phyloP scores from a whole-genome alignment of 352 stramenopile species.

The Globisporangium paroecandrum region DNA sequence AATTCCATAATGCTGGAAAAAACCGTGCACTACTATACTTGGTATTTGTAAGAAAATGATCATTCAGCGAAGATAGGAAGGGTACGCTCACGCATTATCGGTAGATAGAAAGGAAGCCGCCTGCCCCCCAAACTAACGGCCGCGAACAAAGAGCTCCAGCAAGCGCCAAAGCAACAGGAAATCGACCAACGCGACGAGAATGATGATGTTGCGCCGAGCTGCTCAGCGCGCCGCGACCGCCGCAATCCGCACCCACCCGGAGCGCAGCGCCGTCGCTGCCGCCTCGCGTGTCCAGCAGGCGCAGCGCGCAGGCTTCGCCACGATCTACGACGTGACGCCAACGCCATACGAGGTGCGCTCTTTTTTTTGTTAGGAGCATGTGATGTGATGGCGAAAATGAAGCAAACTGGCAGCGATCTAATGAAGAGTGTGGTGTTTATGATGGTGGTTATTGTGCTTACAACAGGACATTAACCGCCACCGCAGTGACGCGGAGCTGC shows the following conservation, averaged over 20 bases:
- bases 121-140: conserved; percentile 5
- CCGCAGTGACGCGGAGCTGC: conserved; percentile 87
- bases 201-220: conserved; percentile 22
- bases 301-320: conserved; percentile 47
- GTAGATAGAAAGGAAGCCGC: neutral
- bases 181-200: neutral
- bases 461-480: conserved; percentile 75
- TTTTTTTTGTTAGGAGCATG: neutral
- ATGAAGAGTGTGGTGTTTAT: neutral
- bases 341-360: conserved; percentile 55
- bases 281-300: conserved; percentile 24
- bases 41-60: neutral
- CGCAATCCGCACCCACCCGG: conserved; percentile 11
- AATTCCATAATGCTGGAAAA: neutral
- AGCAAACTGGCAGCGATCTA: neutral
- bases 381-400: neutral
- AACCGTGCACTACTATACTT: neutral
- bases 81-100: neutral
- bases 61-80: neutral
- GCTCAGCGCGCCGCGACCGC: conserved; percentile 24
- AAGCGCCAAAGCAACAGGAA: conserved; percentile 1
- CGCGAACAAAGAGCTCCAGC: conserved; percentile 19
- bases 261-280: conserved; percentile 9
- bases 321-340: conserved; percentile 61
- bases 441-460: neutral